A percentile compares a stretch with the other conserved stretches of the same genome.
phyloP scores from a whole-genome alignment of 805 yeast genomes.

The Metschnikowia vanudenii region DNA sequence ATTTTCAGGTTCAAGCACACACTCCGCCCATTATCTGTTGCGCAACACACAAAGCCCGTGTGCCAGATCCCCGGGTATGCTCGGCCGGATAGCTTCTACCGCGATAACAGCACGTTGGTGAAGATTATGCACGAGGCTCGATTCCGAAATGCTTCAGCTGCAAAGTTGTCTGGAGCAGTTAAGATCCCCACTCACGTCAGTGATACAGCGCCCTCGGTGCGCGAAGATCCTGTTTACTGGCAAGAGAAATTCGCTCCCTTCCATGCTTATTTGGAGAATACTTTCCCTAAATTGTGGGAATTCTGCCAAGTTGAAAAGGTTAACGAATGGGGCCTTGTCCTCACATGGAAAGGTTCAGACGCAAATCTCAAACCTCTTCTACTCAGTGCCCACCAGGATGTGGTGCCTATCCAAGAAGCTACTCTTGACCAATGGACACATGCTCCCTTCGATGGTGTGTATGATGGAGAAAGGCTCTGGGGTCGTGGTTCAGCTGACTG shows the following conservation, averaged over 20 bases:
- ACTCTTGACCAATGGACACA: constrained; percentile 13
- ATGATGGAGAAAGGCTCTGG: constrained; percentile 44
- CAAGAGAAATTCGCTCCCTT: constrained; percentile 24
- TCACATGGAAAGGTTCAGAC: constrained; percentile 16
- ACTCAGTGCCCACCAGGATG: constrained; percentile 17
- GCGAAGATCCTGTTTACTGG: constrained; percentile 51
- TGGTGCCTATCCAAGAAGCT: constrained; percentile 15
- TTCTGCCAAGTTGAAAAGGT: constrained; percentile 8
- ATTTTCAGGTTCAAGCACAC: background rate
- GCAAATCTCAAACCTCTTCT: constrained; percentile 14
- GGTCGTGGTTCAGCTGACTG: constrained; percentile 82
- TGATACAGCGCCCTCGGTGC: constrained; percentile 48
- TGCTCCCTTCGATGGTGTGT: constrained; percentile 16
- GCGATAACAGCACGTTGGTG: constrained; percentile 8
- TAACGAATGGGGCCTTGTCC: constrained; percentile 14
- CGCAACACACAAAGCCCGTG: background rate
- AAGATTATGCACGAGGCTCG: constrained; percentile 26
- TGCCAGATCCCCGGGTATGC: constrained; percentile 2
- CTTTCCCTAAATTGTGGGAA: constrained; percentile 13
- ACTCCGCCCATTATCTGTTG: background rate
- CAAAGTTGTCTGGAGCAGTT: constrained; percentile 55
- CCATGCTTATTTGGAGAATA: constrained; percentile 12
- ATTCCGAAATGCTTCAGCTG: constrained; percentile 29
- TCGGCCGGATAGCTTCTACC: constrained; percentile 4
- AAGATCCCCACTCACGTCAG: constrained; percentile 60